These are phyloP conservation scores for Xylaria telfairii DNA, from an alignment of 495 filamentous ascomycete genomes.

Conservation along the genomic window DNA sequence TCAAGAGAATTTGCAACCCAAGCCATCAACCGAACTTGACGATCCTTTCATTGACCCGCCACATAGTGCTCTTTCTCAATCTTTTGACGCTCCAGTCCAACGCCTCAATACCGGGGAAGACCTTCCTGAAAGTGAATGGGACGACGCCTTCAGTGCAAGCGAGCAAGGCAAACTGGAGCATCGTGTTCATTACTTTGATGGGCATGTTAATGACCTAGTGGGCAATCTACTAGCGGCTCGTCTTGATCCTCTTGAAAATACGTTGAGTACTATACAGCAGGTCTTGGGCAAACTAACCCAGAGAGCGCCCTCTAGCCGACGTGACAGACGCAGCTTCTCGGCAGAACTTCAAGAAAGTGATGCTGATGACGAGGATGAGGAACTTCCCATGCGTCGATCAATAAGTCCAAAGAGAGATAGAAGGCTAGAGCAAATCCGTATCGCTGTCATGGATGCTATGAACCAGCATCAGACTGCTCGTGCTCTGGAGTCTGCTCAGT, in stretches of 20 bases:
- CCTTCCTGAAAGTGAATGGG: constrained; percentile 85
- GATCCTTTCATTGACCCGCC: constrained; percentile 56
- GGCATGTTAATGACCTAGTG: constrained; percentile 83
- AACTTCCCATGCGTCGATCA: constrained; percentile 67
- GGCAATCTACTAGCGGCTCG: constrained; percentile 77
- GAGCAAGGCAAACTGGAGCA: constrained; percentile 81
- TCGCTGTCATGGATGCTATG: constrained; percentile 80
- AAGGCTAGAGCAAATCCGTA: constrained; percentile 82
- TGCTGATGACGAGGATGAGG: constrained; percentile 93
- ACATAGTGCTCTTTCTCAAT: constrained; percentile 40
- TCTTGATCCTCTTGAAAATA: constrained; percentile 77
- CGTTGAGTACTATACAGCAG: constrained; percentile 75
- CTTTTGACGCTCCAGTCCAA: constrained; percentile 63
- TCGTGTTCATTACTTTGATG: constrained; percentile 81
- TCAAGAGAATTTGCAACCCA: constrained; percentile 37
- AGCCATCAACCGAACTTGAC: constrained; percentile 50
- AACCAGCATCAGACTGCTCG: constrained; percentile 58
- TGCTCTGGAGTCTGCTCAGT: constrained; percentile 33
- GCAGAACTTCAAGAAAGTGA: constrained; percentile 77
- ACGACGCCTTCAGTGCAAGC: constrained; percentile 79
- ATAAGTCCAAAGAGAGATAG: constrained; percentile 72
- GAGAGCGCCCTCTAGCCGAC: constrained; percentile 51
- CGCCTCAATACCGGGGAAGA: constrained; percentile 69
- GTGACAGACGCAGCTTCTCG: constrained; percentile 63
- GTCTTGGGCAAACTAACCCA: constrained; percentile 58